phyloP scores from a whole-genome alignment of 176 grass and related monocot genomes.

The Pontederia crassipes region DNA sequence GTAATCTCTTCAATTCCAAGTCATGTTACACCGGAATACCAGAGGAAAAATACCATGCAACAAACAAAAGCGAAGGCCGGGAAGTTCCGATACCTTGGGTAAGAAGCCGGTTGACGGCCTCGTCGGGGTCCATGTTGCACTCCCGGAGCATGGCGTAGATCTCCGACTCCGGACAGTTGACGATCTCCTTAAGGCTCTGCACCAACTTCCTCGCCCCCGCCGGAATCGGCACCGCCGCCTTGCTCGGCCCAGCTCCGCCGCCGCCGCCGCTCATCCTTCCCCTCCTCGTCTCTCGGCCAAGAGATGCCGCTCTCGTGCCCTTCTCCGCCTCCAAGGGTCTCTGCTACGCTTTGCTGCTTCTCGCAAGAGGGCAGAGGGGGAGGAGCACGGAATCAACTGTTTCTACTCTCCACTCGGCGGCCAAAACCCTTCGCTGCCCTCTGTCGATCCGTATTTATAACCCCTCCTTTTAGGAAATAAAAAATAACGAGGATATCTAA shows the following conservation, averaged over 20 bases:
- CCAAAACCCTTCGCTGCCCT: background rate
- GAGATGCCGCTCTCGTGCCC: background rate
- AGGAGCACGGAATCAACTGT: background rate
- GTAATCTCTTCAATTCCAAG: too few relatives aligned
- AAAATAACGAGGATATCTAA: too few relatives aligned
- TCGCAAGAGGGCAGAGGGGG: background rate
- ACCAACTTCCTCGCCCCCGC: constrained; percentile 57
- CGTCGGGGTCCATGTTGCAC: constrained; percentile 95
- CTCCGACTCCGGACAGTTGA: constrained; percentile 85
- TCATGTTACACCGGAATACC: too few relatives aligned
- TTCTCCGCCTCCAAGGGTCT: background rate
- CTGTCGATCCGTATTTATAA: too few relatives aligned
- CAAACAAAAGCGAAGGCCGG: constrained; percentile 4
- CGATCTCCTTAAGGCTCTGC: constrained; percentile 98
- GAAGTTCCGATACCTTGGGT: constrained; percentile 39
- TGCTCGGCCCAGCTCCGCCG: constrained; percentile 27
- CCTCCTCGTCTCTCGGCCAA: constrained; percentile 25
- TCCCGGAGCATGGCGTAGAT: constrained; percentile 96
- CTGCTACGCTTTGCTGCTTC: too few relatives aligned
- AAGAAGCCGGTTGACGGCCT: constrained; percentile 85
- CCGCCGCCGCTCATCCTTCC: constrained; percentile 24
- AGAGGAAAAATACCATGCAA: background rate
- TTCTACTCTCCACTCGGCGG: background rate
- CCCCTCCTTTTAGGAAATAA: too few relatives aligned
- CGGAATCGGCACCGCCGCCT: constrained; percentile 46